These are phyloP conservation scores for Tuber indicum DNA, from an alignment of 495 filamentous ascomycete genomes.

Conservation along the genomic window DNA sequence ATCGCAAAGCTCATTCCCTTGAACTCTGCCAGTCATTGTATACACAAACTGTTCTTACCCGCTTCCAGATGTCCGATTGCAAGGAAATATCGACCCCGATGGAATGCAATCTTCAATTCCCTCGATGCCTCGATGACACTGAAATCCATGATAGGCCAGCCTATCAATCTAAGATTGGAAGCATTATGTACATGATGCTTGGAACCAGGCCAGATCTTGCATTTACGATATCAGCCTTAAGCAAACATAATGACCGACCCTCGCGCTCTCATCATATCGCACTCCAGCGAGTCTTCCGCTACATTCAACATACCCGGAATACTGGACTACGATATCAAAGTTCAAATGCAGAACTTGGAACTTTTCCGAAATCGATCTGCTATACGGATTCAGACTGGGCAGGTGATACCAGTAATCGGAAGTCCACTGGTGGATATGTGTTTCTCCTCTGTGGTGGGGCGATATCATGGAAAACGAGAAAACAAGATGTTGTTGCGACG, in stretches of 20 bases:
- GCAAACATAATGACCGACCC: too few relatives aligned
- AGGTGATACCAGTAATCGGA: neutral
- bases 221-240: too few relatives aligned
- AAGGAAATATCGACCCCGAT: neutral
- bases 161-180: too few relatives aligned
- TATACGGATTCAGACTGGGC: neutral
- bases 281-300: too few relatives aligned
- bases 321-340: too few relatives aligned
- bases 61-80: neutral
- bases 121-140: neutral
- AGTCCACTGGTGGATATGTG: conserved; percentile 2
- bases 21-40: neutral
- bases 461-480: conserved; percentile 8
- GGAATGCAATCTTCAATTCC: neutral
- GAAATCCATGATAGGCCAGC: neutral
- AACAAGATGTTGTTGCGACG: conserved; percentile 16
- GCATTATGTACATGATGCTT: too few relatives aligned
- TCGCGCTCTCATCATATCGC: too few relatives aligned
- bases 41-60: neutral
- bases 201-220: too few relatives aligned
- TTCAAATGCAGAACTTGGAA: too few relatives aligned
- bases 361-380: neutral
- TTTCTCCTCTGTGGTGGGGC: conserved; percentile 5
- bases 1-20: neutral
- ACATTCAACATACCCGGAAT: too few relatives aligned